phyloP scores from a whole-genome alignment of 495 filamentous ascomycete genomes.

The Amniculicola lignicola region DNA sequence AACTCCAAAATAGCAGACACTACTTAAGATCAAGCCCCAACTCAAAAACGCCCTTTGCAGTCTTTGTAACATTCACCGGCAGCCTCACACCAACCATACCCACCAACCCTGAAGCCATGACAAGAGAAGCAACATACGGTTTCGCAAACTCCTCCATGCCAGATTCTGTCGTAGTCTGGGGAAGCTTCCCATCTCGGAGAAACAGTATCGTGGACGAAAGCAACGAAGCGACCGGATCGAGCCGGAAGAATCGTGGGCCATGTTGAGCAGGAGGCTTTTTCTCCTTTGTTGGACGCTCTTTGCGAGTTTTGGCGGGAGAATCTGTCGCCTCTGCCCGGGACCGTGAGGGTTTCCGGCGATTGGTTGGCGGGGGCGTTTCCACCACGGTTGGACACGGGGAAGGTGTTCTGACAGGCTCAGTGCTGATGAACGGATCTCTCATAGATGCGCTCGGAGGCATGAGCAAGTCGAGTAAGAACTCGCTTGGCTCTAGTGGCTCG shows the following conservation, averaged over 20 bases:
- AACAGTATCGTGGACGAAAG: conserved; percentile 19
- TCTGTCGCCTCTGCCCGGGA: not conserved
- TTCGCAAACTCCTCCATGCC: conserved; percentile 15
- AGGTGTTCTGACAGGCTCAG: not conserved
- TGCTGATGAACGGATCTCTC: conserved; percentile 4
- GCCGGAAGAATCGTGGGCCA: conserved; percentile 24
- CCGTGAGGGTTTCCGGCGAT: too few relatives aligned
- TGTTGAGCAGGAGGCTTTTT: not conserved
- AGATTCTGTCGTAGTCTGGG: conserved; percentile 2
- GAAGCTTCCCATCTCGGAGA: conserved; percentile 6
- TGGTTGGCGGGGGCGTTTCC: too few relatives aligned
- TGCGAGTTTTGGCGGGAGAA: not conserved
- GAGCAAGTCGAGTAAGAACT: conserved; percentile 14
- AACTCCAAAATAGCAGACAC: too few relatives aligned
- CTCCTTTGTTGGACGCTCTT: conserved; percentile 3
- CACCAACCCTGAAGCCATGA: conserved; percentile 19
- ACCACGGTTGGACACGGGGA: too few relatives aligned
- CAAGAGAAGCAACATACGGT: conserved; percentile 19
- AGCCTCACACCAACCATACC: conserved; percentile 22
- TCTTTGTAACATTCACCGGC: conserved; percentile 14
- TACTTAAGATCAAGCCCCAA: too few relatives aligned
- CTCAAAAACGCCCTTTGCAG: conserved; percentile 2
- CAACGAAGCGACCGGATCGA: conserved; percentile 19
- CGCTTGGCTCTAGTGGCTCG: conserved; percentile 13
- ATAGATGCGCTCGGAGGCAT: not conserved